A percentile compares a stretch with the other conserved stretches of the same genome.
Conservation (phyloP, 495 filamentous ascomycete species). For the Cladorrhinum samala region DNA sequence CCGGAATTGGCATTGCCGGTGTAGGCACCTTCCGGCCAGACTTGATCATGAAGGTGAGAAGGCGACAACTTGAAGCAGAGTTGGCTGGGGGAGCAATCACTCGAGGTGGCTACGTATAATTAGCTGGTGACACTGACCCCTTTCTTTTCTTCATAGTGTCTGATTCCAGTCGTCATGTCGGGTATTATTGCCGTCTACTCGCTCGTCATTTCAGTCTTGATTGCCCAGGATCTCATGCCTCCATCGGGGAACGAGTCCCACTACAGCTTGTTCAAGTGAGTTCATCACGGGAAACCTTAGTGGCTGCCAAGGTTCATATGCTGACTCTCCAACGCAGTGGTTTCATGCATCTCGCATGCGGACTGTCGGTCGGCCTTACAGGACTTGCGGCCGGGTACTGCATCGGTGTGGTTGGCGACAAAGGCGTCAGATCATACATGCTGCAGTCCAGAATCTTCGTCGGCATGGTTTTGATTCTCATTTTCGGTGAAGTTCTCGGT, state of each 20-base stretch:
- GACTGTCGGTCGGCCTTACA: constrained; percentile 85
- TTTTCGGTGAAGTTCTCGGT: constrained; percentile 96
- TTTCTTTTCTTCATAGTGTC: constrained; percentile 50
- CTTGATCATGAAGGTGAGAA: constrained; percentile 90
- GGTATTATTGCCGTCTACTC: constrained; percentile 98
- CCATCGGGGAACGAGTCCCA: constrained; percentile 42
- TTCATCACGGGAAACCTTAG: constrained; percentile 1
- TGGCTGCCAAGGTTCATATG: neutral
- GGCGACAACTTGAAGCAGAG: neutral
- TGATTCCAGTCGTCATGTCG: constrained; percentile 98
- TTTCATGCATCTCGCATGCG: constrained; percentile 88
- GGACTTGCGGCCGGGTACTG: constrained; percentile 96
- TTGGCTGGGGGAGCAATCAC: no score
- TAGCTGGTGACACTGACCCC: no score
- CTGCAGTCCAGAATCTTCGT: constrained; percentile 92
- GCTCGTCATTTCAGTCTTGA: constrained; percentile 92
- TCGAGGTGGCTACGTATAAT: no score
- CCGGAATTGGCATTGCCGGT: constrained; percentile 92
- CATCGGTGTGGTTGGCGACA: constrained; percentile 92
- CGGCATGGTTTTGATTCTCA: constrained; percentile 96
- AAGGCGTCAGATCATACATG: constrained; percentile 91
- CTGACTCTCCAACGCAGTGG: no score
- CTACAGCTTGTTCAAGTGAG: constrained; percentile 80
- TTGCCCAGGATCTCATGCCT: constrained; percentile 74
- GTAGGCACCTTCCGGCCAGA: constrained; percentile 89